Evolutionary conservation across 2,329 filamentous ascomycete species (phyloP).

Genomic region (Rhinocladiella mackenziei): DNA sequence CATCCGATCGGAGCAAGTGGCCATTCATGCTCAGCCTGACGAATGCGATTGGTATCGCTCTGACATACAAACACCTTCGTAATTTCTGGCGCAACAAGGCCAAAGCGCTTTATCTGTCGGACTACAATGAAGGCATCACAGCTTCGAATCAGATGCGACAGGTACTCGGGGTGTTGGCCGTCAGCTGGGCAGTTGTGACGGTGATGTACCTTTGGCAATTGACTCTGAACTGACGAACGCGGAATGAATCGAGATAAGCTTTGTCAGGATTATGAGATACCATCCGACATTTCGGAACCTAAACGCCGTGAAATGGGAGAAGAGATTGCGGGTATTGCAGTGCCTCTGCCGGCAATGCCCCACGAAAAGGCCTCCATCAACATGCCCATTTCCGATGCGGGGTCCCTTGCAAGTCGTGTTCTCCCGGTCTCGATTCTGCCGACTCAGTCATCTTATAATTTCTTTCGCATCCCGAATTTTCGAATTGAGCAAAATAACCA

Average conservation of each 20-base stretch:
- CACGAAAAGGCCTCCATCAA: slow-evolving; percentile 3
- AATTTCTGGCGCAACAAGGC: slow-evolving; percentile 21
- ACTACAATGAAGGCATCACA: slow-evolving; percentile 21
- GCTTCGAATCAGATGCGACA: slow-evolving; percentile 18
- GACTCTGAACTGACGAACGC: slow-evolving; percentile 4
- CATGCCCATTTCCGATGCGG: background rate
- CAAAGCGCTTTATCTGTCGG: slow-evolving; percentile 17
- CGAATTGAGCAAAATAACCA: too few relatives aligned
- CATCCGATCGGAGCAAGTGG: slow-evolving; percentile 6
- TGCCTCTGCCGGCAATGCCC: slow-evolving; percentile 18
- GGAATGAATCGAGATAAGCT: slow-evolving; percentile 5
- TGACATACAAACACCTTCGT: slow-evolving; percentile 17
- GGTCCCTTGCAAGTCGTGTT: background rate
- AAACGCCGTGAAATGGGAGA: too few relatives aligned
- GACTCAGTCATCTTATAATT: background rate
- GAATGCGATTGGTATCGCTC: slow-evolving; percentile 13
- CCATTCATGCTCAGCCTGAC: slow-evolving; percentile 17
- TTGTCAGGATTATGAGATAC: background rate
- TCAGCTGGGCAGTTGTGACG: slow-evolving; percentile 12
- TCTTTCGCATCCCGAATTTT: background rate
- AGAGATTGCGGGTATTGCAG: background rate
- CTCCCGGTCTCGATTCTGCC: background rate
- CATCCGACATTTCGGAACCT: too few relatives aligned
- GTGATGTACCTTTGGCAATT: slow-evolving; percentile 16
- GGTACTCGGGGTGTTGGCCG: slow-evolving; percentile 7